phyloP scores from a whole-genome alignment of 2,329 filamentous ascomycete genomes.

The Sclerotinia nivalis region DNA sequence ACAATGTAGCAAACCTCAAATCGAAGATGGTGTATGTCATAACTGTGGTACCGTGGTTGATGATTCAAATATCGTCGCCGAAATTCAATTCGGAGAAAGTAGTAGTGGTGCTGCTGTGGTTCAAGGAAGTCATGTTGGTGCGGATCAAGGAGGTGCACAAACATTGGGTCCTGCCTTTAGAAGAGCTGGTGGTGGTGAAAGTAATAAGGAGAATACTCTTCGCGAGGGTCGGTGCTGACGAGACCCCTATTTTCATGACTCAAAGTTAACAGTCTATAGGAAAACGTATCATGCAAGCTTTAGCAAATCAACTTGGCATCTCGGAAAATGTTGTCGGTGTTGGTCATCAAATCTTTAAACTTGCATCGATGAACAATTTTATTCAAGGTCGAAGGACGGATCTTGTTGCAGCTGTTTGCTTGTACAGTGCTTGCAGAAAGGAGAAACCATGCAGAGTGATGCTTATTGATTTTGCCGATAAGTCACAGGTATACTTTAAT shows the following conservation, averaged over 20 bases:
- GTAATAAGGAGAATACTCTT: slow-evolving; percentile 60
- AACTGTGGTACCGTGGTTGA: slow-evolving; percentile 83
- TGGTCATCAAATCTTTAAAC: slow-evolving; percentile 73
- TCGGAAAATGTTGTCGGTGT: slow-evolving; percentile 63
- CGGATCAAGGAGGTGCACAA: slow-evolving; percentile 65
- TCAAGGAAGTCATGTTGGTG: slow-evolving; percentile 84
- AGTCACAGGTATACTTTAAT: slow-evolving; percentile 53
- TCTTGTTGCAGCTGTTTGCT: slow-evolving; percentile 83
- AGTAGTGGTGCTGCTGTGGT: slow-evolving; percentile 84
- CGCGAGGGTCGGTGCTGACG: slow-evolving; percentile 45
- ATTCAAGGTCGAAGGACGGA: slow-evolving; percentile 83
- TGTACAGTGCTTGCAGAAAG: slow-evolving; percentile 85
- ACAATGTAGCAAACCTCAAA: slow-evolving; percentile 59
- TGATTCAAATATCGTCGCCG: slow-evolving; percentile 86
- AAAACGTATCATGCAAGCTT: slow-evolving; percentile 59
- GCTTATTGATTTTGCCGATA: slow-evolving; percentile 93
- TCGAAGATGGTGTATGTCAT: slow-evolving; percentile 70
- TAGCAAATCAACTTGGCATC: slow-evolving; percentile 60
- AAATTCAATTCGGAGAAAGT: slow-evolving; percentile 88
- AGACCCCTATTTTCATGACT: neutral
- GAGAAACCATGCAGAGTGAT: slow-evolving; percentile 80
- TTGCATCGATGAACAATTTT: slow-evolving; percentile 73
- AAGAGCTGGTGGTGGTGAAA: slow-evolving; percentile 58
- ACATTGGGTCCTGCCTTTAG: slow-evolving; percentile 63
- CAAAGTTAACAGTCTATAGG: slow-evolving; percentile 29